Conservation (phyloP, 192 early-diverging fungal genomes). For the Kickxella alabastrina region DNA sequence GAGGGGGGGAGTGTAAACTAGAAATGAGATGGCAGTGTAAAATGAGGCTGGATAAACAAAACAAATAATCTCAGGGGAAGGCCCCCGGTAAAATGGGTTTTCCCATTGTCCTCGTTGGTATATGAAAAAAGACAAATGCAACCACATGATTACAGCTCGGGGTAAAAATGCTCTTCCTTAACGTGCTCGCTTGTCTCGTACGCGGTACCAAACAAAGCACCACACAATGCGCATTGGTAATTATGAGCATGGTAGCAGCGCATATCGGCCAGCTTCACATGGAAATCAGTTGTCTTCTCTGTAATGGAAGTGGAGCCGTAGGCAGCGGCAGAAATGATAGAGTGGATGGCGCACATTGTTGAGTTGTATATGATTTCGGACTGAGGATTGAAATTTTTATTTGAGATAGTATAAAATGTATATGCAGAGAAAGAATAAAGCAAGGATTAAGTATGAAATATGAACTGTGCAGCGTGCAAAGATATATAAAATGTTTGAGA, state of each 20-base stretch:
- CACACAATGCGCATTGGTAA: slow-evolving; percentile 32
- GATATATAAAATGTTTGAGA: not conserved
- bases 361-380: too few species aligned
- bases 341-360: slow-evolving; percentile 1
- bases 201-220: slow-evolving; percentile 17
- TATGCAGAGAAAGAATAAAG: not conserved
- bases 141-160: slow-evolving; percentile 44
- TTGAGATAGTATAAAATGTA: too few species aligned
- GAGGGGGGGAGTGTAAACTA: too few species aligned
- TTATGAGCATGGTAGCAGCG: slow-evolving; percentile 12
- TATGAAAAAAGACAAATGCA: too few species aligned
- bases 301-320: too few species aligned
- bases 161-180: slow-evolving; percentile 42
- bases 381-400: not conserved
- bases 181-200: slow-evolving; percentile 30
- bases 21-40: too few species aligned
- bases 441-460: not conserved
- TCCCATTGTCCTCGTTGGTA: too few species aligned
- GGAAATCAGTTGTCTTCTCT: too few species aligned
- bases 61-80: too few species aligned
- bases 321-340: not conserved
- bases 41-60: too few species aligned
- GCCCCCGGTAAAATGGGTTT: too few species aligned
- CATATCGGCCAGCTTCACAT: not conserved
- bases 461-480: not conserved